Evolutionary conservation across 2,329 filamentous ascomycete species (phyloP).

Genomic region (Colletotrichum destructivum): DNA sequence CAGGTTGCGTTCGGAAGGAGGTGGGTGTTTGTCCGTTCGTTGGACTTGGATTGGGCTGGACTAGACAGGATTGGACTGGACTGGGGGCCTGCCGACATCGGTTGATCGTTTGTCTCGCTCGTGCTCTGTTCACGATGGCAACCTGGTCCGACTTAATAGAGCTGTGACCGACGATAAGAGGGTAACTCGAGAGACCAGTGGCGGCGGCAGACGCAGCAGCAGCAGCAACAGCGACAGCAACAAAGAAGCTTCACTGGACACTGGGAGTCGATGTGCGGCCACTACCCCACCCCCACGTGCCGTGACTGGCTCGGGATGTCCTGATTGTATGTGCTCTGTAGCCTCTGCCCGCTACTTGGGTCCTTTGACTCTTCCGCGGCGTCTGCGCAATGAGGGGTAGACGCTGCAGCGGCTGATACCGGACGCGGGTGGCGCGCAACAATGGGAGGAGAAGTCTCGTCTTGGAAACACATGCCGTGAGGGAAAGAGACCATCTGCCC

Average conservation of each 20-base stretch:
- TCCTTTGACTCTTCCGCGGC: neutral
- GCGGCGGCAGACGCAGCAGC: neutral
- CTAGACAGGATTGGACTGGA: neutral
- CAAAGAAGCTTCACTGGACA: neutral
- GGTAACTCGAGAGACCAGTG: neutral
- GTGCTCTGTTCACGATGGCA: neutral
- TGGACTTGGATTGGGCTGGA: neutral
- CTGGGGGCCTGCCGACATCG: neutral
- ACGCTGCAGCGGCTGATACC: conserved; percentile 18
- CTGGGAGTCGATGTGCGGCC: neutral
- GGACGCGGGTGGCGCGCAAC: neutral
- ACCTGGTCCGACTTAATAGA: neutral
- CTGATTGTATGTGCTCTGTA: too few species aligned
- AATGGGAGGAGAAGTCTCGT: neutral
- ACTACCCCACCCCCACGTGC: conserved; percentile 18
- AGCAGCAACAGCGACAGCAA: neutral
- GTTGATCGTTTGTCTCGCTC: conserved; percentile 10
- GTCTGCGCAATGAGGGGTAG: neutral
- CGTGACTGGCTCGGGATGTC: neutral
- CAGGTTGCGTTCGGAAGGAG: conserved; percentile 7
- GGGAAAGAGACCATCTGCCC: conserved; percentile 8
- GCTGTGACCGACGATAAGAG: conserved; percentile 15
- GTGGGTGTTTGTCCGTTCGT: neutral
- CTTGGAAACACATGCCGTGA: conserved; percentile 1
- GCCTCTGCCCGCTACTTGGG: neutral